Evolutionary conservation across 139 green algal genomes (phyloP), one percentile per base, ranked within the genome.

Genomic region (Micractinium sp.): DNA sequence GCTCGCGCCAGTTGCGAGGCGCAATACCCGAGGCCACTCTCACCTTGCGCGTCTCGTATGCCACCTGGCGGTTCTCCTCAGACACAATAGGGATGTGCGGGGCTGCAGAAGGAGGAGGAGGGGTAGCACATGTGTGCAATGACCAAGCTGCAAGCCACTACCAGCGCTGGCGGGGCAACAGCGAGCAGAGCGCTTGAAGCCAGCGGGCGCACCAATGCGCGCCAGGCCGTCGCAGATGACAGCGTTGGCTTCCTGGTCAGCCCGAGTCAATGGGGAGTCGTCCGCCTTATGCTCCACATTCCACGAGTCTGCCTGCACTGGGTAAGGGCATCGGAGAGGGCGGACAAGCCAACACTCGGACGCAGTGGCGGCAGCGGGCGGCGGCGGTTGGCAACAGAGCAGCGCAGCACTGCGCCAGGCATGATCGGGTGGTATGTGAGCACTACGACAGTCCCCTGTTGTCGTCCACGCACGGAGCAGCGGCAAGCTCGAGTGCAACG

Each of bases 71-170:
- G 77, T 95, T 98, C 88, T 98, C 96, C 90, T 98, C 96, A 29
- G 93, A 96, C 16, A 98, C 92, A 86, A 98, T 98, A 56, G 96
- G 96, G 29, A 98, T 93, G 92, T 98, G 95, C 0, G 96, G 96
- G 0, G 89, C 92, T 91, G 82, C 82, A 87, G 35, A 47, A 9
- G 19, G 84, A 27, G 7, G 9, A 36, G 23, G 23, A 38, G 23
- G 39, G 22, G 20, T 19, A 35, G 79, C 31, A 85, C 20, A 29
- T 27, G 27, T 5, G 27, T 41, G 47, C 47, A 56, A 38, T 20
- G 4, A 39, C 1, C 16, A 4, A 35, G 20, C 38, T 71, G 79
- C 47, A 71, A 71, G 22, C 53, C 33, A 61, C 76, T 33, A 61
- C 47, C 47, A 56, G 47, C 9, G 47, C 47, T 56, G 47, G 9